Percentiles rank a stretch among this genome's conserved stretches.
Evolutionary conservation across 805 yeast species (phyloP).

Genomic region (Brettanomyces custersianus): DNA sequence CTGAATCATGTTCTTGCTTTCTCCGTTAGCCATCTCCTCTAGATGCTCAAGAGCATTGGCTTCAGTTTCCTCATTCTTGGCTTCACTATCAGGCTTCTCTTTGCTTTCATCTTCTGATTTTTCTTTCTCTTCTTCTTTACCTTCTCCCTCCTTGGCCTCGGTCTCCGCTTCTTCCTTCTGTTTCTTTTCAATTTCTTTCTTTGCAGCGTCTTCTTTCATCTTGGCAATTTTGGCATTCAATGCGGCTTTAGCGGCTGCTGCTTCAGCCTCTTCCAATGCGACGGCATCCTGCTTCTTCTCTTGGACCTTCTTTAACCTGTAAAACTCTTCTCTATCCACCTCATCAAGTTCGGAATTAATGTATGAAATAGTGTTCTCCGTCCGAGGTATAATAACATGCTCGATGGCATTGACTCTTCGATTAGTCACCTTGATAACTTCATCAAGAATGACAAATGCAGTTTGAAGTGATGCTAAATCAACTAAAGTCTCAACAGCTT

Average conservation of each 20-base stretch:
- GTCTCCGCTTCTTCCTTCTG: constrained; percentile 13
- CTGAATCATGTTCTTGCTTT: constrained; percentile 19
- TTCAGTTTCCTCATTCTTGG: constrained; percentile 13
- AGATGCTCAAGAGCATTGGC: constrained; percentile 15
- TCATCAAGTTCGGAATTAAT: constrained; percentile 96
- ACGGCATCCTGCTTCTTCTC: constrained; percentile 82
- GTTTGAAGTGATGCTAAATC: constrained; percentile 95
- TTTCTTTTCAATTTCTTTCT: constrained; percentile 11
- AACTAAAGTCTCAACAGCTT: constrained; percentile 94
- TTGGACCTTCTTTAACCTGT: constrained; percentile 91
- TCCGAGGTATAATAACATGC: constrained; percentile 95
- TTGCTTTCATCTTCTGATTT: constrained; percentile 12
- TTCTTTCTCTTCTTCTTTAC: constrained; percentile 14
- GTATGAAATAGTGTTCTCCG: constrained; percentile 86
- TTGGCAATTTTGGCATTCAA: constrained; percentile 20
- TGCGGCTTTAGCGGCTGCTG: constrained; percentile 20
- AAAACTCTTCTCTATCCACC: constrained; percentile 96
- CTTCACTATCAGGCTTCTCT: constrained; percentile 9
- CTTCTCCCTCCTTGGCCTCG: constrained; percentile 9
- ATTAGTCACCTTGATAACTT: constrained; percentile 94
- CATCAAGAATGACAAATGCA: constrained; percentile 92
- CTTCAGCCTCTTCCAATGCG: constrained; percentile 55
- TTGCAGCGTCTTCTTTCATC: constrained; percentile 4
- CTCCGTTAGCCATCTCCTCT: constrained; percentile 10
- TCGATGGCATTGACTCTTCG: constrained; percentile 98